Conservation (phyloP, 345 rosid species). For the Hirschfeldia incana region DNA sequence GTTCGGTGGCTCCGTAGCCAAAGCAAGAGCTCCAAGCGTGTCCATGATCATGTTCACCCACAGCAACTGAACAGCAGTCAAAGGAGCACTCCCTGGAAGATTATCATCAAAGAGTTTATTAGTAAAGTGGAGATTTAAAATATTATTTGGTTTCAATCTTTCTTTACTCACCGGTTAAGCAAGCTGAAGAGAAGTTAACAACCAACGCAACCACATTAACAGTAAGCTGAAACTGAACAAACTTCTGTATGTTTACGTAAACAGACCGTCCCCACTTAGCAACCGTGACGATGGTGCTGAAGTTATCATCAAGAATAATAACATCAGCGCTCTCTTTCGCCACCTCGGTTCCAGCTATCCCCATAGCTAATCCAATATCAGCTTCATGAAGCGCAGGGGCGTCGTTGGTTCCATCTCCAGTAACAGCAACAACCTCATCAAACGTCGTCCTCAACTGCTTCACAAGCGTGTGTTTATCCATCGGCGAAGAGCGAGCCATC, state of each 20-base stretch:
- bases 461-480: constrained; percentile 89
- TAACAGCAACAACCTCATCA: constrained; percentile 86
- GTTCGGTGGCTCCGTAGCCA: constrained; percentile 83
- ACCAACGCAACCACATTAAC: constrained; percentile 83
- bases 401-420: constrained; percentile 97
- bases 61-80: constrained; percentile 74
- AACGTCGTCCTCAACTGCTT: constrained; percentile 79
- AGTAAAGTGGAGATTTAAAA: background rate
- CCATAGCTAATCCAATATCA: constrained; percentile 97
- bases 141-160: background rate
- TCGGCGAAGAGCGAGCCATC: constrained; percentile 96
- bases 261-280: constrained; percentile 98
- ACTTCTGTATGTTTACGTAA: constrained; percentile 87
- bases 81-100: constrained; percentile 61
- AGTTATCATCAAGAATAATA: constrained; percentile 86
- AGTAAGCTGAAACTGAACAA: constrained; percentile 93
- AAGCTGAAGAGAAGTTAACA: constrained; percentile 93
- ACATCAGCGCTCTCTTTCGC: constrained; percentile 99
- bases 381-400: constrained; percentile 98
- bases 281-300: constrained; percentile 91
- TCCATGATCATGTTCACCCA: constrained; percentile 97
- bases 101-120: background rate
- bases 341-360: constrained; percentile 99
- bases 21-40: constrained; percentile 84
- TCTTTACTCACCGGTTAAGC: constrained; percentile 64